phyloP scores from a whole-genome alignment of 805 yeast genomes.

The Ogataea dorogensis region DNA sequence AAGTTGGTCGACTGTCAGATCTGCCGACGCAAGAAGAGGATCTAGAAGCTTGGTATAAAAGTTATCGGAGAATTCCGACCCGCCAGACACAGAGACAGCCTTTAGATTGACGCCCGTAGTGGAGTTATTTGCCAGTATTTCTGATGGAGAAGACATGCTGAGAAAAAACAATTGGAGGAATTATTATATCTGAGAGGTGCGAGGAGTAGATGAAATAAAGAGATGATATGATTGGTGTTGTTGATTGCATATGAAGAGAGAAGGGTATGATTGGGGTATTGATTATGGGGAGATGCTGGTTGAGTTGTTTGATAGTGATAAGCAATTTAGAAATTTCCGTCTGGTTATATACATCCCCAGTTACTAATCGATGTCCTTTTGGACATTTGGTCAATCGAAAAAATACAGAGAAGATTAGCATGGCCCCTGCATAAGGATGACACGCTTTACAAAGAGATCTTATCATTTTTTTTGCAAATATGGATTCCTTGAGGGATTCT shows the following conservation, averaged over 20 bases:
- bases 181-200: constrained; percentile 1
- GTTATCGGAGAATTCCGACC: constrained; percentile 36
- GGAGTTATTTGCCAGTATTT: constrained; percentile 18
- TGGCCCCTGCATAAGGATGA: constrained; percentile 99
- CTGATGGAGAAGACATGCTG: constrained; percentile 12
- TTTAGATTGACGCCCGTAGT: constrained; percentile 30
- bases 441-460: constrained; percentile 99
- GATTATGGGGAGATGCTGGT: too few species aligned
- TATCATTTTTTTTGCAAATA: constrained; percentile 64
- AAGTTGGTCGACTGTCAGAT: constrained; percentile 44
- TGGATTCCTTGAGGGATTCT: too few species aligned
- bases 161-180: constrained; percentile 1
- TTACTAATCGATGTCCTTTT: constrained; percentile 45
- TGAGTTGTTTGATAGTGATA: too few species aligned
- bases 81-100: constrained; percentile 32
- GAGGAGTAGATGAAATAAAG: neutral
- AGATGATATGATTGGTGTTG: too few species aligned
- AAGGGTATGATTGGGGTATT: too few species aligned
- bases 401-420: constrained; percentile 99
- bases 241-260: too few species aligned
- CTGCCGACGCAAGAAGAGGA: constrained; percentile 40
- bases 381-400: constrained; percentile 99
- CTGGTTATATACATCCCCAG: constrained; percentile 1
- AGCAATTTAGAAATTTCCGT: too few species aligned
- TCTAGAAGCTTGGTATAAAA: constrained; percentile 44